phyloP scores from a whole-genome alignment of 495 filamentous ascomycete species.

The Hypomontagnella monticulosa region DNA sequence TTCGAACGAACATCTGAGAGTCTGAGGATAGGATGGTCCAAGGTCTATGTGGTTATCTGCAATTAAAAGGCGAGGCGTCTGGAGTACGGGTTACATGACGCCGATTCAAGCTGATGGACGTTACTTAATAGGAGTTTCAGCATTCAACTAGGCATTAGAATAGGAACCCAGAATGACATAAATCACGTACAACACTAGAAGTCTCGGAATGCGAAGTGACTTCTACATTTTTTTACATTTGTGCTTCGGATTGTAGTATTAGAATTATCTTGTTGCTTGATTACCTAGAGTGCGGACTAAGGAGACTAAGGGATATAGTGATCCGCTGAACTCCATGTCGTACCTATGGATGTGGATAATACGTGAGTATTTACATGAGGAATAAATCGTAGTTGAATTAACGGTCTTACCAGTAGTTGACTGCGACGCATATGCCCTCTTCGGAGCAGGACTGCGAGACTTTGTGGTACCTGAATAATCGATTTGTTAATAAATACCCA shows the following conservation, averaged over 20 bases:
- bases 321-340: conserved; percentile 72
- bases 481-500: neutral
- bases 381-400: neutral
- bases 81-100: conserved; percentile 11
- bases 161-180: conserved; percentile 12
- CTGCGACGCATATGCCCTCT: conserved; percentile 74
- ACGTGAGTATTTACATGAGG: neutral
- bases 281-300: conserved; percentile 59
- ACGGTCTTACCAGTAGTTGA: conserved; percentile 77
- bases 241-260: neutral
- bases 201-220: neutral
- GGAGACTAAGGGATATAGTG: conserved; percentile 63
- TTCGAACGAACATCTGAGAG: conserved; percentile 37
- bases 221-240: no score
- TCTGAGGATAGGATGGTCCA: neutral
- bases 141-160: conserved; percentile 1
- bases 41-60: neutral
- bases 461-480: conserved; percentile 62
- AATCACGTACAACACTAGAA: conserved; percentile 6
- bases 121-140: conserved; percentile 10
- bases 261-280: conserved; percentile 10
- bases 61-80: conserved; percentile 26
- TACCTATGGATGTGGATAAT: conserved; percentile 58
- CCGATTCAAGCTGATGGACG: neutral
- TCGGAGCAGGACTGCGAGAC: conserved; percentile 71